These are phyloP conservation scores for Crithidia fasciculata DNA, from an alignment of 208 protist genomes.

Conservation along the genomic window DNA sequence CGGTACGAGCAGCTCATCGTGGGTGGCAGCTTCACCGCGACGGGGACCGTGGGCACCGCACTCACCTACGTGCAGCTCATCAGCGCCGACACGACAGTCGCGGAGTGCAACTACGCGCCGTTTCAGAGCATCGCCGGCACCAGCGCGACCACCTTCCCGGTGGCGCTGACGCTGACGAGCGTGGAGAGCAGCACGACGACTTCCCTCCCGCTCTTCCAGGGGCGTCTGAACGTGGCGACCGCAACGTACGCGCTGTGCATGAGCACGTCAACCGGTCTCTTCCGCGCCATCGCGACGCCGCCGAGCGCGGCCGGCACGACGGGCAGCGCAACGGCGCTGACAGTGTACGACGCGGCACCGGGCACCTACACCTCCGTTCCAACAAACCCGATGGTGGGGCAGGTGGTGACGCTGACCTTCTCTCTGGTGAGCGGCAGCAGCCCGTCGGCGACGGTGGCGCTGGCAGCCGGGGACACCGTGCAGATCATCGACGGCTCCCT, in stretches of 20 bases:
- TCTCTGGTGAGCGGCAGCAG: neutral
- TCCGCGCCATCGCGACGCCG: constrained; percentile 52
- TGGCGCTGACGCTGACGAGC: constrained; percentile 23
- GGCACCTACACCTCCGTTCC: constrained; percentile 47
- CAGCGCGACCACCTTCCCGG: constrained; percentile 27
- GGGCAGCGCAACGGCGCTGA: constrained; percentile 26
- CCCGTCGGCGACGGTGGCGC: constrained; percentile 4
- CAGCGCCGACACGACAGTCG: constrained; percentile 33
- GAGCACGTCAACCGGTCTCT: constrained; percentile 51
- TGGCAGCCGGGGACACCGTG: constrained; percentile 50
- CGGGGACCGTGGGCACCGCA: constrained; percentile 9
- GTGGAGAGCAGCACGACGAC: constrained; percentile 15
- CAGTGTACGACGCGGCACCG: constrained; percentile 46
- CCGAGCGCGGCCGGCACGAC: constrained; percentile 14
- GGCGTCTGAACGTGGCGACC: constrained; percentile 41
- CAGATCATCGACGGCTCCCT: constrained; percentile 76
- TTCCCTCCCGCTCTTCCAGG: constrained; percentile 33
- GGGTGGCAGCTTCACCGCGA: constrained; percentile 46
- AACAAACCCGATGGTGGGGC: constrained; percentile 48
- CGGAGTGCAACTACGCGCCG: constrained; percentile 85
- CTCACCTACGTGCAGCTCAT: constrained; percentile 55
- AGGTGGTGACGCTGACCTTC: constrained; percentile 69
- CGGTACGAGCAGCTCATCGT: constrained; percentile 81
- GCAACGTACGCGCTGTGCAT: constrained; percentile 82
- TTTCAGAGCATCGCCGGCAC: constrained; percentile 51